Percentiles rank a stretch among this genome's conserved stretches.
phyloP scores from a whole-genome alignment of 2,329 filamentous ascomycete genomes.

The Fusarium sp. region DNA sequence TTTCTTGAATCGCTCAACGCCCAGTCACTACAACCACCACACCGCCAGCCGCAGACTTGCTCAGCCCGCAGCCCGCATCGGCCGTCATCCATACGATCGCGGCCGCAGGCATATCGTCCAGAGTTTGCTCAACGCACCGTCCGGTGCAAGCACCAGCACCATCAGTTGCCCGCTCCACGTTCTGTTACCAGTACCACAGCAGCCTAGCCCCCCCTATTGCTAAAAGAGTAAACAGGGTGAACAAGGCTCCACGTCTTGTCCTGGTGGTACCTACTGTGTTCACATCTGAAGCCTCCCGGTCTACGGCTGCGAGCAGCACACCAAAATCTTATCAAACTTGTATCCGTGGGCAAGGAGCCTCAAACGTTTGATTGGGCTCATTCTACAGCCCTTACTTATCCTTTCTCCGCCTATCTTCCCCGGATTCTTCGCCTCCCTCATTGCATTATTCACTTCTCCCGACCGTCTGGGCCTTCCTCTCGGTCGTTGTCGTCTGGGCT shows the following conservation, averaged over 20 bases:
- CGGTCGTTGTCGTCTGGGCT: constrained; percentile 36
- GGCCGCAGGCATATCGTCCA: constrained; percentile 43
- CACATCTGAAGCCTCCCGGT: constrained; percentile 28
- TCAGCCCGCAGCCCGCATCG: constrained; percentile 46
- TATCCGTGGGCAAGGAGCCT: constrained; percentile 29
- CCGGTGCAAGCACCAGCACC: constrained; percentile 27
- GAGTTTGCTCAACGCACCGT: constrained; percentile 39
- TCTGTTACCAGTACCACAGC: constrained; percentile 42
- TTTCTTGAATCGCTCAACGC: constrained; percentile 46
- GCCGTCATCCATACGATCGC: constrained; percentile 46
- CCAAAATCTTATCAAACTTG: constrained; percentile 35
- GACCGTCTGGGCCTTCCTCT: constrained; percentile 40
- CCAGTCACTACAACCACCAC: constrained; percentile 46
- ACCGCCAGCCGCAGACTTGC: constrained; percentile 45
- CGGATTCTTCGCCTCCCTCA: constrained; percentile 37
- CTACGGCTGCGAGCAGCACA: constrained; percentile 38
- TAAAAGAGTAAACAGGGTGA: constrained; percentile 30
- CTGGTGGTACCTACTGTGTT: constrained; percentile 20
- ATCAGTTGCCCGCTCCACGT: constrained; percentile 25
- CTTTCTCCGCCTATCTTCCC: constrained; percentile 42
- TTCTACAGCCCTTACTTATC: constrained; percentile 38
- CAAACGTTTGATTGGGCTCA: constrained; percentile 36
- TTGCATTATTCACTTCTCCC: constrained; percentile 36
- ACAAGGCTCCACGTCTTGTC: constrained; percentile 36
- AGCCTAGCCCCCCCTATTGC: constrained; percentile 30